A percentile compares a stretch with the other conserved stretches of the same genome.
Evolutionary conservation across 2,329 filamentous ascomycete species (phyloP).

Genomic region (Colletotrichum chrysophilum): DNA sequence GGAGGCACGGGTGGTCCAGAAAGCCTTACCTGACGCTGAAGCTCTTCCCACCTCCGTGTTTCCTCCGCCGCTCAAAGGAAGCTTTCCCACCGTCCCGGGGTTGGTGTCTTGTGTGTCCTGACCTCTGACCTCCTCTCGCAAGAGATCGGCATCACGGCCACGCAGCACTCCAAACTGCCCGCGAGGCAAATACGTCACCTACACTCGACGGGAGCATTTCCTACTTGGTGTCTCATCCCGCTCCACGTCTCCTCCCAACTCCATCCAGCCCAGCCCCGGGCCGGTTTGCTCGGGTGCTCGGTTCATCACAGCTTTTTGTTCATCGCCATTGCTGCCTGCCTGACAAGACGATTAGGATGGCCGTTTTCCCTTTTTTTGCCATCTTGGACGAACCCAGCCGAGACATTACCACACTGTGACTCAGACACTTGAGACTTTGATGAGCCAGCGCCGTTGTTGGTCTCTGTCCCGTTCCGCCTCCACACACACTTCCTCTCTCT

Average conservation of each 20-base stretch:
- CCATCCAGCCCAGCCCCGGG: background rate
- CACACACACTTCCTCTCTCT: background rate
- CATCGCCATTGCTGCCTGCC: background rate
- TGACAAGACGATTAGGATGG: background rate
- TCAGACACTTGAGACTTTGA: background rate
- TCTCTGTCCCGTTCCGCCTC: background rate
- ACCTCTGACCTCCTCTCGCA: background rate
- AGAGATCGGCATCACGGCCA: background rate
- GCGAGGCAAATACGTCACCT: background rate
- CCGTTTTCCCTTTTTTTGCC: constrained; percentile 11
- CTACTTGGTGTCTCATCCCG: constrained; percentile 2
- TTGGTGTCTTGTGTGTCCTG: background rate
- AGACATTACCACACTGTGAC: background rate
- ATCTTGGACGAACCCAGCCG: constrained; percentile 6
- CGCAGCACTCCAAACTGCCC: background rate
- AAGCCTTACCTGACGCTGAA: constrained; percentile 3
- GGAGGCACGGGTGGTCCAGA: background rate
- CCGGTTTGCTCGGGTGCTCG: background rate
- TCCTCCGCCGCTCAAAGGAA: background rate
- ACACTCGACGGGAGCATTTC: background rate
- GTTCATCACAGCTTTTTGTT: background rate
- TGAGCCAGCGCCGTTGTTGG: constrained; percentile 13
- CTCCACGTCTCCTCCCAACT: background rate
- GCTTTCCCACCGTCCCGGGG: background rate
- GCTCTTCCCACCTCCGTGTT: background rate